Base-by-base conservation (phyloP, 1,284 basidiomycete species). In the Hypsizygus ulmarius region DNA sequence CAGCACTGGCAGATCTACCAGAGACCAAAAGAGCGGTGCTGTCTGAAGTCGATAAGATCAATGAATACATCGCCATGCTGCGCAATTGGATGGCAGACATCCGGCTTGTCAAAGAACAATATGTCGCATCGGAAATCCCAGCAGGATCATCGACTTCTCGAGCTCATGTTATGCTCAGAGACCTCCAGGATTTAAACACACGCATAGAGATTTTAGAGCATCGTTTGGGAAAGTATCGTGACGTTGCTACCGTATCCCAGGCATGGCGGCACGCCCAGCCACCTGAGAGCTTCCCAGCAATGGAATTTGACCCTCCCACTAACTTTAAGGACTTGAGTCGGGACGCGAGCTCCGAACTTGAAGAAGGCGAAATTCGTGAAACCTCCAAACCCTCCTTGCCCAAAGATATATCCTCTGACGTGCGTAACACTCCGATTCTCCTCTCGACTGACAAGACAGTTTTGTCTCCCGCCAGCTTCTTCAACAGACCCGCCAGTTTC, bases 281-380 rank as follows among this genome's bases (percentile, higher is more conserved):
- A 16, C 11, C 27, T 16, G 10, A 15, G 29, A 38, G 11, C 21
- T 21, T 40, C 14, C 12, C 39, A 14, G 21, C 39, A 7, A 30
- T 21, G 10, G n/a, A 7, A 1, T 3, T n/a, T 11, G 37, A 18
- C 10, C 16, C 44, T 19, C 2, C 10, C 12, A n/a, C 38, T 5
- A 16, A 3, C 34, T 4, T 7, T 7, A 3, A 3, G 21, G 7
- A 3, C 21, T 7, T 7, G 21, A 7, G 7, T 25, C 4, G 7
- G 7, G 21, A 25, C 21, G 21, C 3, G 3, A 3, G n/a, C 18
- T 45, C 43, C 1, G 28, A 30, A 15, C 34, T 51, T n/a, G 45
- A 51, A 38, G 42, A 45, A 27, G 50, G 50, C 16, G 50, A 45
- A 15, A 48, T 52, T n/a, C 32, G 5, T 30, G 50, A 45, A 11